phyloP scores from a whole-genome alignment of 352 stramenopile genomes.

The Globisporangium orthogonon region DNA sequence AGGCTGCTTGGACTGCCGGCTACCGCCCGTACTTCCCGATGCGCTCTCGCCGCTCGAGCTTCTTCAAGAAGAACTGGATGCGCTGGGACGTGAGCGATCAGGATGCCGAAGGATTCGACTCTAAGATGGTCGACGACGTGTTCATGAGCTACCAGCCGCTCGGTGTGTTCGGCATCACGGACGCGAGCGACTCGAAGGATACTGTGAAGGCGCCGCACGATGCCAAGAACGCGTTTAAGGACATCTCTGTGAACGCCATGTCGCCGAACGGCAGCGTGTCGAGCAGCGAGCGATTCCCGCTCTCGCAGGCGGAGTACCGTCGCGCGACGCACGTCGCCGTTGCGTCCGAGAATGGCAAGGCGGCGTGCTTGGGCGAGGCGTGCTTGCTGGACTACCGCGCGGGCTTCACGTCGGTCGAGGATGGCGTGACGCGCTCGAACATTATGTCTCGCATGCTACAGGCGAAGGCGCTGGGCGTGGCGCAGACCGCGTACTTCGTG shows the following conservation, averaged over 20 bases:
- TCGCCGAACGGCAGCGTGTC: constrained; percentile 17
- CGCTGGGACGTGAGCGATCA: constrained; percentile 38
- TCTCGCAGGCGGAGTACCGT: constrained; percentile 17
- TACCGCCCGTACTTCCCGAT: constrained; percentile 76
- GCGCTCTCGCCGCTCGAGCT: constrained; percentile 39
- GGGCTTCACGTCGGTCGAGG: constrained; percentile 29
- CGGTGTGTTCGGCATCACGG: constrained; percentile 40
- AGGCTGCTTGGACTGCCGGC: constrained; percentile 26
- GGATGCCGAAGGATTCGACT: constrained; percentile 29
- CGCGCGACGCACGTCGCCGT: constrained; percentile 12
- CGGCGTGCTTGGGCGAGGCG: constrained; percentile 23
- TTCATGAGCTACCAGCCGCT: constrained; percentile 56
- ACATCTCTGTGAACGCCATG: constrained; percentile 11
- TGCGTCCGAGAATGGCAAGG: constrained; percentile 10
- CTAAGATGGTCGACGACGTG: constrained; percentile 23
- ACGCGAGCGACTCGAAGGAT: constrained; percentile 14
- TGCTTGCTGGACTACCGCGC: constrained; percentile 36
- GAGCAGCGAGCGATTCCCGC: constrained; percentile 14
- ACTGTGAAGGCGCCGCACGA: constrained; percentile 15
- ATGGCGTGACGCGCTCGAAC: constrained; percentile 32
- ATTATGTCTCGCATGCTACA: constrained; percentile 75
- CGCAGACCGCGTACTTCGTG: constrained; percentile 79
- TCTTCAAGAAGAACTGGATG: constrained; percentile 69
- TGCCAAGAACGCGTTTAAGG: constrained; percentile 20
- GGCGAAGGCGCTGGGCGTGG: constrained; percentile 60